Conservation (phyloP, 768 basidiomycete genomes). For the Leccinum subgranulosum region DNA sequence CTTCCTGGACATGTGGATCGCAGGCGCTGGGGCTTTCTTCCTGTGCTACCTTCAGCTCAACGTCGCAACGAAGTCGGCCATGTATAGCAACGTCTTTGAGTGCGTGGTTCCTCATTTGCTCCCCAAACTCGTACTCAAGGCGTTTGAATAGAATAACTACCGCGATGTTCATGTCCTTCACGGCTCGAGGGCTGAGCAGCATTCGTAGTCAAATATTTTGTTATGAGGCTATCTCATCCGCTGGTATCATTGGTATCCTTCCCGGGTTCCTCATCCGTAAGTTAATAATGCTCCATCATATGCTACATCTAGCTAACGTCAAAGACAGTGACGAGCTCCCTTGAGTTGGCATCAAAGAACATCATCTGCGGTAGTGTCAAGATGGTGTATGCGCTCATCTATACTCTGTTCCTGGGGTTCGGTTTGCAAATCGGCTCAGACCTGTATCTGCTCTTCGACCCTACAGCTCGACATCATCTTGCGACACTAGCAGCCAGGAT, state of each 20-base stretch:
- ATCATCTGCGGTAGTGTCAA: constrained; percentile 82
- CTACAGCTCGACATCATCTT: constrained; percentile 48
- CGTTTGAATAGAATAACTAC: constrained; percentile 63
- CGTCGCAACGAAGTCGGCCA: constrained; percentile 69
- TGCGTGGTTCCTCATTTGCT: constrained; percentile 28
- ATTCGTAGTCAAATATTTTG: constrained; percentile 80
- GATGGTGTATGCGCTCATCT: constrained; percentile 88
- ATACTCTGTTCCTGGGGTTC: constrained; percentile 81
- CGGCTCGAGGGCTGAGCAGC: constrained; percentile 77
- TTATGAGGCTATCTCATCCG: constrained; percentile 87
- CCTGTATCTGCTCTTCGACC: constrained; percentile 71
- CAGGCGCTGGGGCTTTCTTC: constrained; percentile 64
- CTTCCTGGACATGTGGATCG: constrained; percentile 82
- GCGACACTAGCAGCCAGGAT: constrained; percentile 51
- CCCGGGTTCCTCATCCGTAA: constrained; percentile 84
- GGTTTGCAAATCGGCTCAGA: constrained; percentile 84
- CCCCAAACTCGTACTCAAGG: constrained; percentile 6
- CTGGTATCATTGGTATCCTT: constrained; percentile 83
- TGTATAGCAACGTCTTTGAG: constrained; percentile 94
- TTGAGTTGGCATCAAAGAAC: constrained; percentile 83
- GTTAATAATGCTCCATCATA: constrained; percentile 21
- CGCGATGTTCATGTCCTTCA: constrained; percentile 77
- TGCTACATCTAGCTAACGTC: constrained; percentile 4
- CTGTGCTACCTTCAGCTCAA: constrained; percentile 69
- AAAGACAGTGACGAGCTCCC: constrained; percentile 67